phyloP scores from a whole-genome alignment of 345 rosid species.

The Euphorbia peplus region DNA sequence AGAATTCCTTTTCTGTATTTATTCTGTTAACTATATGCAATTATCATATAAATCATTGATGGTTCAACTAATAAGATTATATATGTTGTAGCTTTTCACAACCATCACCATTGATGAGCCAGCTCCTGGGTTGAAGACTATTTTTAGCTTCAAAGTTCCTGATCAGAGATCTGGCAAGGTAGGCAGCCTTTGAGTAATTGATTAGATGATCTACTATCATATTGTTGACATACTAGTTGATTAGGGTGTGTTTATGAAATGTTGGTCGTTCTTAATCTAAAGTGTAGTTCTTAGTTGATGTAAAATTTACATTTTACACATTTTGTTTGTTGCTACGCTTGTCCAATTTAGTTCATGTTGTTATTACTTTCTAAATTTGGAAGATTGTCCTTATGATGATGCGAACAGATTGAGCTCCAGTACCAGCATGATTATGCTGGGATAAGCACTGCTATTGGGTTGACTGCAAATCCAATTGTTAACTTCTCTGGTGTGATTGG shows the following conservation, averaged over 20 bases:
- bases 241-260: background rate
- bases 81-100: constrained; percentile 57
- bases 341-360: background rate
- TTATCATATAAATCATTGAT: background rate
- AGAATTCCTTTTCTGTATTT: background rate
- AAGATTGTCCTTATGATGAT: constrained; percentile 6
- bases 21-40: background rate
- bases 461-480: constrained; percentile 76
- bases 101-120: constrained; percentile 86
- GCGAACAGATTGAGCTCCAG: constrained; percentile 74
- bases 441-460: constrained; percentile 73
- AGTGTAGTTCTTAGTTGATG: background rate
- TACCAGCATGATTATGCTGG: constrained; percentile 91
- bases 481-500: constrained; percentile 94
- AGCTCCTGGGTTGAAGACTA: constrained; percentile 86
- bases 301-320: background rate
- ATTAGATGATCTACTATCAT: background rate
- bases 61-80: background rate
- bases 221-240: background rate
- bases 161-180: constrained; percentile 98
- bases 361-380: background rate
- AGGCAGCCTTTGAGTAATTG: constrained; percentile 3
- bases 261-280: background rate
- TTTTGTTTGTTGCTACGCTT: background rate
- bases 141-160: constrained; percentile 74